Base-by-base conservation (phyloP, 805 yeast genomes). In the Tetrapisispora iriomotensis region DNA sequence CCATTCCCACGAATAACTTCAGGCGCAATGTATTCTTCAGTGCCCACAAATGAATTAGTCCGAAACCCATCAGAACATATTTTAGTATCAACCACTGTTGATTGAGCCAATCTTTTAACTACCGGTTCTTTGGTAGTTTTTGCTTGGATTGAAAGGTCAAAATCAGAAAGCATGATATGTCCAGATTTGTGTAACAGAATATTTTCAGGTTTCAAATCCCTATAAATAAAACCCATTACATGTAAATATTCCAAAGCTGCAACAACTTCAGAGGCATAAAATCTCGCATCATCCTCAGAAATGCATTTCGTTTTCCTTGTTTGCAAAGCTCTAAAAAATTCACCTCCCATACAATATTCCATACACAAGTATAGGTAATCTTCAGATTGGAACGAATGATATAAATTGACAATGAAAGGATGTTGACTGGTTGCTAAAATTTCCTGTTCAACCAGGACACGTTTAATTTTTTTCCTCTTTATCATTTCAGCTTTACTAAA, bases 261-360 rank as follows among this genome's bases (percentile, higher is more conserved):
- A 2, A 92, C 80, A 17, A 92, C 99, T 60, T 92, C 99, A 17
- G 96, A 83, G 0, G 96, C 95, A 58, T 92, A 92, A 58, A 92
- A 92, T 41, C 77, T 70, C 2, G 98, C 97, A 58, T 88, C 97
- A 22, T 68, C 74, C 60, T 92, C 99, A 17, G 76, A 67, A 12
- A 92, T 80, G 48, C 94, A 83, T 56, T 87, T 85, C 39, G 86
- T 76, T 45, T 77, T 80, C 44, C 96, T 71, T 0, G 96, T 87
- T 62, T 92, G 98, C 39, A 92, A 64, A 0, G 97, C 98, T 43
- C 97, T 68, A 68, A 92, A 92, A 54, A 92, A 92, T 63, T 94
- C 98, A 34, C 99, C 99, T 23, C 99, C 99, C 87, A 92, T 86
- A 56, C 99, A 92, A 54, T 90, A 92, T 59, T 92, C 99, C 95